These are phyloP conservation scores for Litsea cubeba DNA, from an alignment of 164 flowering plant species.

Conservation along the genomic window DNA sequence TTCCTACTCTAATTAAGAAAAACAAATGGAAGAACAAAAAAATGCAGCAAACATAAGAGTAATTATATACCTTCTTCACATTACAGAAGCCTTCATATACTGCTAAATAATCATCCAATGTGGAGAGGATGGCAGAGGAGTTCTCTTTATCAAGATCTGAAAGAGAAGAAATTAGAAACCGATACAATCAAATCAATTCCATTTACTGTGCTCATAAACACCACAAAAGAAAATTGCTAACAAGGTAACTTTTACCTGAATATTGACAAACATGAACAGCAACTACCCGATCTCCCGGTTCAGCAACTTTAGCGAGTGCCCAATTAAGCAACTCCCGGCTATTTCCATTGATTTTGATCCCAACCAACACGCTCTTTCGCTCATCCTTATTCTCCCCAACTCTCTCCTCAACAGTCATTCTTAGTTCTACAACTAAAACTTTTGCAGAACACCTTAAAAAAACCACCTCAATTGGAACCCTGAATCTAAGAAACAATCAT, in stretches of 20 bases:
- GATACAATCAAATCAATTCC: neutral
- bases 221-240: neutral
- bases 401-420: slow-evolving; percentile 28
- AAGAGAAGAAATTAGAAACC: neutral
- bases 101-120: slow-evolving; percentile 50
- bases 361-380: slow-evolving; percentile 48
- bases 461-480: neutral
- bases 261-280: slow-evolving; percentile 58
- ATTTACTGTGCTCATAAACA: neutral
- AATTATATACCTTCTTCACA: slow-evolving; percentile 51
- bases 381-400: slow-evolving; percentile 19
- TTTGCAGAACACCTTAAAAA: neutral
- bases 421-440: neutral
- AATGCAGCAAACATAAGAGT: neutral
- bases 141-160: slow-evolving; percentile 38
- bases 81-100: slow-evolving; percentile 62
- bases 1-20: no score
- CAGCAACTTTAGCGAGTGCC: slow-evolving; percentile 79
- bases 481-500: neutral
- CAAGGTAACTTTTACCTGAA: slow-evolving; percentile 27
- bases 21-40: neutral
- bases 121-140: neutral
- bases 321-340: slow-evolving; percentile 57
- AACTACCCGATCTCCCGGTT: slow-evolving; percentile 64
- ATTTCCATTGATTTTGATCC: slow-evolving; percentile 37